These are phyloP conservation scores for Selenicereus undatus DNA, from an alignment of 148 eudicot species.

Conservation along the genomic window DNA sequence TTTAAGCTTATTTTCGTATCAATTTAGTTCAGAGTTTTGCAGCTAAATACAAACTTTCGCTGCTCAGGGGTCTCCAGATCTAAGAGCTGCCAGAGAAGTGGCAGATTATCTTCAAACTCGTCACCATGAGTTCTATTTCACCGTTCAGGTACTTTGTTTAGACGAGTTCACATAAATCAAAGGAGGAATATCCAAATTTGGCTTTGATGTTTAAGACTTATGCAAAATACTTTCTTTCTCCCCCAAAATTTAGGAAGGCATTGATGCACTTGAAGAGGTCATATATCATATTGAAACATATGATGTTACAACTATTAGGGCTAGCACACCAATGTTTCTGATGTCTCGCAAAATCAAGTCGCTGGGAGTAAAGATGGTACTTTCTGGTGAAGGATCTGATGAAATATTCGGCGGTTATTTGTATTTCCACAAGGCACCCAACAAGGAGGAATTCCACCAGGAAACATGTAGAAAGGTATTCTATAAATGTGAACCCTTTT, in stretches of 20 bases:
- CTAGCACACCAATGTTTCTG: slow-evolving; percentile 97
- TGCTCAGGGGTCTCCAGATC: slow-evolving; percentile 92
- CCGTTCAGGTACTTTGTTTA: slow-evolving; percentile 64
- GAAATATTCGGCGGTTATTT: slow-evolving; percentile 97
- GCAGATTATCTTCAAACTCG: slow-evolving; percentile 91
- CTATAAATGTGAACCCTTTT: neutral
- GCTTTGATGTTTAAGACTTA: neutral
- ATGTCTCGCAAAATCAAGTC: slow-evolving; percentile 98
- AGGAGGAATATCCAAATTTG: neutral
- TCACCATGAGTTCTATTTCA: slow-evolving; percentile 92
- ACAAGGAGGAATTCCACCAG: slow-evolving; percentile 86
- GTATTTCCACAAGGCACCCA: slow-evolving; percentile 97
- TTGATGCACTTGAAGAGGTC: slow-evolving; percentile 94
- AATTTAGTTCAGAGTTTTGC: slow-evolving; percentile 3
- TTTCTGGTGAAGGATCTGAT: slow-evolving; percentile 98
- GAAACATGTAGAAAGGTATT: slow-evolving; percentile 94
- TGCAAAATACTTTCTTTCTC: neutral
- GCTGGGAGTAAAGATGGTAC: slow-evolving; percentile 94
- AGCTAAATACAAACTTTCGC: slow-evolving; percentile 1
- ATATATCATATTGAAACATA: slow-evolving; percentile 92
- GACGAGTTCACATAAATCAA: neutral
- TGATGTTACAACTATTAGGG: slow-evolving; percentile 91
- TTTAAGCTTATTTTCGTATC: neutral
- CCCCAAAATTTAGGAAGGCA: slow-evolving; percentile 65
- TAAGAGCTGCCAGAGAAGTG: slow-evolving; percentile 87